phyloP scores from a whole-genome alignment of 1,284 basidiomycete genomes.

The Heterobasidion annosum region DNA sequence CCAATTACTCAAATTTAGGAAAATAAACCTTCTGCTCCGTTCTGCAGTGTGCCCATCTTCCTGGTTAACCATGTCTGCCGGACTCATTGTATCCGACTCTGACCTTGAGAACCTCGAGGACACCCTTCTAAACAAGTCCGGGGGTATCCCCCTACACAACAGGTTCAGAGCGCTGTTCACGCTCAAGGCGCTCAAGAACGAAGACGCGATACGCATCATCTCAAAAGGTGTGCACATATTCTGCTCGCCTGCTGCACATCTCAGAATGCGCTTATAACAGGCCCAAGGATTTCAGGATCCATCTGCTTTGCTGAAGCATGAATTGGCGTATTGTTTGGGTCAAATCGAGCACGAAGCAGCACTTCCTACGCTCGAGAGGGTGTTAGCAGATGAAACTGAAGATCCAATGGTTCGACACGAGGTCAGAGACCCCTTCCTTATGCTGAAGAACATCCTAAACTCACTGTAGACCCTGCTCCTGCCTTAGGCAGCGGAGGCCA shows the following conservation, averaged over 20 bases:
- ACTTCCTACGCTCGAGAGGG: constrained; percentile 70
- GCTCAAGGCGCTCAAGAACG: constrained; percentile 79
- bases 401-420: constrained; percentile 99
- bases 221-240: constrained; percentile 55
- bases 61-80: constrained; percentile 18
- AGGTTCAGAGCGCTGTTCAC: constrained; percentile 93
- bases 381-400: constrained; percentile 63
- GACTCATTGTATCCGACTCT: constrained; percentile 19
- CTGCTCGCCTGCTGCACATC: neutral
- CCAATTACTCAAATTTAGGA: neutral
- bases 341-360: constrained; percentile 78
- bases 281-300: constrained; percentile 73
- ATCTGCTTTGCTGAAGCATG: constrained; percentile 92
- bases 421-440: constrained; percentile 30
- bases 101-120: constrained; percentile 54
- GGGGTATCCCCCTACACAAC: constrained; percentile 75
- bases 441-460: neutral
- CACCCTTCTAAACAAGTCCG: constrained; percentile 69
- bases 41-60: neutral
- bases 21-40: constrained; percentile 4
- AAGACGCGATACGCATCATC: constrained; percentile 80
- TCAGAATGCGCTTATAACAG: neutral
- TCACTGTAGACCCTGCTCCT: neutral
- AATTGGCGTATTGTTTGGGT: constrained; percentile 94
- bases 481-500: constrained; percentile 87